These are phyloP conservation scores for Pseudoperonospora humuli DNA, from an alignment of 352 stramenopile genomes.

Conservation along the genomic window DNA sequence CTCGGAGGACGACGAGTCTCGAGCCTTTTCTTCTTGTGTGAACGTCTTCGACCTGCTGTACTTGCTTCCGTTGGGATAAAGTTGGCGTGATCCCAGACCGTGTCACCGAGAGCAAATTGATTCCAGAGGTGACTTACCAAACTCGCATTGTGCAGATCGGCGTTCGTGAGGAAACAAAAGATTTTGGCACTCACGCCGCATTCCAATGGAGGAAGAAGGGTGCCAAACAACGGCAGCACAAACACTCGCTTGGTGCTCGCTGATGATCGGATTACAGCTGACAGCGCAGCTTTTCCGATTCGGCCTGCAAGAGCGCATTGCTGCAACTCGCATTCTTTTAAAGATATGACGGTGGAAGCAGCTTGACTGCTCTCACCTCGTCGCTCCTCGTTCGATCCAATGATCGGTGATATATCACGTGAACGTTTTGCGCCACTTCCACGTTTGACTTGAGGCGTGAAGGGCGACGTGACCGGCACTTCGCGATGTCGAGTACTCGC, in stretches of 20 bases:
- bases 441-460: conserved; percentile 13
- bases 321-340: conserved; percentile 12
- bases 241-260: conserved; percentile 28
- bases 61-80: conserved; percentile 28
- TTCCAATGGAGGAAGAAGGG: conserved; percentile 47
- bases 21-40: conserved; percentile 7
- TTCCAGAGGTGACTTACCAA: conserved; percentile 83
- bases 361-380: conserved; percentile 1
- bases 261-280: conserved; percentile 15
- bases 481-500: conserved; percentile 8
- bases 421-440: conserved; percentile 7
- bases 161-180: conserved; percentile 65
- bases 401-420: conserved; percentile 18
- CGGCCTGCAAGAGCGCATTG: conserved; percentile 4
- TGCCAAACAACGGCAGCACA: conserved; percentile 71
- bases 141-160: conserved; percentile 76
- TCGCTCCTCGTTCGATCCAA: conserved; percentile 10
- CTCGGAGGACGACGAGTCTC: conserved; percentile 4
- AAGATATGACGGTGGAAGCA: neutral
- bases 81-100: conserved; percentile 75
- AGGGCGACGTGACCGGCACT: conserved; percentile 9
- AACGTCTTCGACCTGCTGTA: conserved; percentile 2
- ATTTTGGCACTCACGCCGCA: conserved; percentile 50
- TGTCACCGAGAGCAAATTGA: conserved; percentile 59
- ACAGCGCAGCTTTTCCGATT: conserved; percentile 13